Base-by-base conservation (phyloP, 768 basidiomycete species). In the Leccinum fibrillosum region DNA sequence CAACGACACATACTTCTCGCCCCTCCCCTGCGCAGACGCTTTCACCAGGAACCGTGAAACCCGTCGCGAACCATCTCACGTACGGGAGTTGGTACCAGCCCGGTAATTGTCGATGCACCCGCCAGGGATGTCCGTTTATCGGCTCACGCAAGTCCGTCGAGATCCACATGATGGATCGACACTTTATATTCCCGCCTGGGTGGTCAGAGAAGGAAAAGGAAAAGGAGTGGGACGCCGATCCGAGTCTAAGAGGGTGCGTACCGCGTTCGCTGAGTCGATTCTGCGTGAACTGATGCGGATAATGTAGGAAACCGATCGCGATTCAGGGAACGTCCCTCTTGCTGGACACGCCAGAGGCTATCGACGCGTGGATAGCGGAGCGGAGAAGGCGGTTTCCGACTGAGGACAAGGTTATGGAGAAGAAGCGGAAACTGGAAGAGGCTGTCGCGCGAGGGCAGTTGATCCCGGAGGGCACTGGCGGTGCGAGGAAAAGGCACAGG, bases 81-180 rank as follows among this genome's bases (percentile, higher is more conserved):
- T 26, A 64, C 67, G 68, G 64, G 21, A 61, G 72, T n/a, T 87
- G 86, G 86, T 85, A 87, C 66, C 85, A 84, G 56, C 67, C 83
- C 42, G 90, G 90, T 4, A 79, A 76, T 62, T 69, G 62, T 61
- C 79, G 80, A 54, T 92, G 90, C 69, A 78, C 80, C 8, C 78
- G 87, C 63, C 77, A 74, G 45, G 78, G 79, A n/a, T 94, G 92
- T 69, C 64, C 69, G 6, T 94, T 90, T 64, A 75, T 75, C 39
- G 91, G 89, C 34, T 86, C 90, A 4, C 74, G 77, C 42, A 89
- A 90, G 68, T 75, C 83, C 25, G 82, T 92, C 15, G 88, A 92
- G 70, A 78, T 76, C 28, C 92, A 94, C 66, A 88, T 85, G 85
- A 93, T 92, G 91, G 92, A 93, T 64, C 80, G 91, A n/a, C 92